Conservation (phyloP, 2,329 filamentous ascomycete genomes). For the Trichophyton schoenleinii region DNA sequence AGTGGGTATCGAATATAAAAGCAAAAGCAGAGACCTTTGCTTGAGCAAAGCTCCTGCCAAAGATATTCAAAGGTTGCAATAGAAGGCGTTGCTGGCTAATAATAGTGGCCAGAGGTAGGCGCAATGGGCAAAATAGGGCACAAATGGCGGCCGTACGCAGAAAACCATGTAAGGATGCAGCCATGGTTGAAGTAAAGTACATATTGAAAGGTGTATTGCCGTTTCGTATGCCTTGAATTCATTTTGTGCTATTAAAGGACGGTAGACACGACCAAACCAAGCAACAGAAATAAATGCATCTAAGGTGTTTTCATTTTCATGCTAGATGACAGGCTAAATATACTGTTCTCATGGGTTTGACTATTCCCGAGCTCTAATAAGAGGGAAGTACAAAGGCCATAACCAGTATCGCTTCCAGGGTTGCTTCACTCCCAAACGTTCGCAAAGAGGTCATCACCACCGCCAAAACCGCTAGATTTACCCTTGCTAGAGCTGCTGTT, state of each 20-base stretch:
- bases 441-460: constrained; percentile 72
- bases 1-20: no score
- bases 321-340: not conserved
- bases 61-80: not conserved
- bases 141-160: no score
- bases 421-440: constrained; percentile 65
- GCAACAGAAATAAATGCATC: not conserved
- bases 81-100: not conserved
- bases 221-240: not conserved
- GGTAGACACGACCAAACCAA: not conserved
- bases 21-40: no score
- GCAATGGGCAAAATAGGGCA: not conserved
- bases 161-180: not conserved
- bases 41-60: not conserved
- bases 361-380: not conserved
- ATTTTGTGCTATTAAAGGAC: not conserved
- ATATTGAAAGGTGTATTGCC: not conserved
- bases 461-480: constrained; percentile 48
- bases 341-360: not conserved
- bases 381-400: not conserved
- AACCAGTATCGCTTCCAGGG: not conserved
- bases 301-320: not conserved
- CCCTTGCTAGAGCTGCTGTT: constrained; percentile 35
- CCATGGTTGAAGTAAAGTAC: not conserved
- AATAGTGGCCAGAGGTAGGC: not conserved